Base-by-base conservation (phyloP, 1,139 yeast genomes). In the Yamadazyma siamensis region DNA sequence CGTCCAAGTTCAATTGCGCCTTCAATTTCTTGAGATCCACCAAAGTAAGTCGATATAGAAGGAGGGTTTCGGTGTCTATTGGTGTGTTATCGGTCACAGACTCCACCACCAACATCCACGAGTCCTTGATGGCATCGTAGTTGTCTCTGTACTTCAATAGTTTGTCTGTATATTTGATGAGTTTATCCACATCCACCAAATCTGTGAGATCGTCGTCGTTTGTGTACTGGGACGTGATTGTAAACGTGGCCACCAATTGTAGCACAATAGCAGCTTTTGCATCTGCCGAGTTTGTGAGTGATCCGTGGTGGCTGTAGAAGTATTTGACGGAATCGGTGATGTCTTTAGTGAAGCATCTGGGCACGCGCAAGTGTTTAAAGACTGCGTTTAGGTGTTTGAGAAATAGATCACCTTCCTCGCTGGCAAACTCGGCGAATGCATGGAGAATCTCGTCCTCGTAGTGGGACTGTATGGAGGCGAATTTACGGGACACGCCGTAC, bases 111-210 rank as follows among this genome's bases (percentile, higher is more conserved):
- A 67, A 47, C 10, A 35, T 39, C 74, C 73, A 68, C 28, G 61
- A 56, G 2, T 48, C 54, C 13, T 36, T 36, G 6, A 68, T 66
- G 22, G 46, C 47, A n/a, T 27, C 26, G 34, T 49, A 57, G 27
- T 56, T 44, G 39, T 67, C 55, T 28, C 73, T 42, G 36, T 62
- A 65, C 38, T 56, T 54, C 14, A 67, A 32, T 14, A 67, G 50
- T 29, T 54, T 52, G 25, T 50, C 48, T 19, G 50, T 38, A 30
- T 59, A 50, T 15, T 35, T 28, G 8, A 65, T 47, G 15, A 67
- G 48, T 41, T 67, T 68, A 34, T 67, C 73, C 20, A 67, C 51
- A 40, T 68, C 74, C 4, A 68, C 49, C 2, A 67, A 54, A 38
- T 67, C 75, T 4, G 66, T 46, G 9, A 62, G 47, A 13, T 54